Evolutionary conservation across 345 rosid species (phyloP).

Genomic region (Tarenaya hassleriana): DNA sequence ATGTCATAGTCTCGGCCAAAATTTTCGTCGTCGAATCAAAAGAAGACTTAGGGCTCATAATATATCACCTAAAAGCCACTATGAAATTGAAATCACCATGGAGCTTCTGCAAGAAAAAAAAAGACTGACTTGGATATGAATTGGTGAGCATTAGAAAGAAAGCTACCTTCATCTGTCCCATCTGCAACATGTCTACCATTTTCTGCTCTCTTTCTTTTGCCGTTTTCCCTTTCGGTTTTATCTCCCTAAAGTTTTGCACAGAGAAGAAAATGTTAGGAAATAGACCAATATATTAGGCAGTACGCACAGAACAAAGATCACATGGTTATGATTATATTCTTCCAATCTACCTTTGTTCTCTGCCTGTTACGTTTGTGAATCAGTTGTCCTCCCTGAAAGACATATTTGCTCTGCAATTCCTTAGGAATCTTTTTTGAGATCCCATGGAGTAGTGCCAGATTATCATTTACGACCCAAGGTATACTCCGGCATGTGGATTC

Average conservation of each 20-base stretch:
- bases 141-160: constrained; percentile 14
- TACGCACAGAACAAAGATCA: constrained; percentile 15
- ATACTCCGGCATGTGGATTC: constrained; percentile 73
- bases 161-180: constrained; percentile 27
- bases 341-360: constrained; percentile 36
- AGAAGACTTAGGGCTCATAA: constrained; percentile 5
- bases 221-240: constrained; percentile 37
- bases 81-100: constrained; percentile 10
- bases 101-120: not conserved
- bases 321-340: constrained; percentile 24
- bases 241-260: constrained; percentile 39
- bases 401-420: constrained; percentile 49
- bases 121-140: constrained; percentile 5
- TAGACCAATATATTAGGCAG: not conserved
- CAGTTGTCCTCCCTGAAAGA: constrained; percentile 55
- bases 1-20: constrained; percentile 4
- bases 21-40: constrained; percentile 11
- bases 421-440: constrained; percentile 60
- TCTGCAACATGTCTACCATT: constrained; percentile 36
- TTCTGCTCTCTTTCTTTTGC: constrained; percentile 56
- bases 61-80: constrained; percentile 10
- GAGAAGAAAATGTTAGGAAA: constrained; percentile 13
- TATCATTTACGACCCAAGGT: constrained; percentile 85
- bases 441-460: constrained; percentile 56
- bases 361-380: constrained; percentile 44